Conservation (phyloP, 345 rosid genomes). For the Pistacia atlantica region DNA sequence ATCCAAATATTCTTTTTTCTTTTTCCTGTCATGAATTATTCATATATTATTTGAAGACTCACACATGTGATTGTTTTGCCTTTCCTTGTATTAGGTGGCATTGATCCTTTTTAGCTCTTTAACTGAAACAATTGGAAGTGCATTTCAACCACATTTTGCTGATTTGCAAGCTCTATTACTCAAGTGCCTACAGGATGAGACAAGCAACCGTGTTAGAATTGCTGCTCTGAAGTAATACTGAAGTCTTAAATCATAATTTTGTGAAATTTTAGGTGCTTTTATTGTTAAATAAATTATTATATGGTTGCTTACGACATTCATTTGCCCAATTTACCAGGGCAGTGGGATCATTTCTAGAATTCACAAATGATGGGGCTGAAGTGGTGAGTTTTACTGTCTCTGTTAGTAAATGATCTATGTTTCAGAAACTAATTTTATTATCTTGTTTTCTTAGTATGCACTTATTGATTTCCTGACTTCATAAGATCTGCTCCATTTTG, state of each 20-base stretch:
- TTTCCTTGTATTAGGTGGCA: slow-evolving; percentile 66
- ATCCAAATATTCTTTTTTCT: neutral
- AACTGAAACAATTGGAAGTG: slow-evolving; percentile 92
- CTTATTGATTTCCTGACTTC: neutral
- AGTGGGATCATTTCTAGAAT: slow-evolving; percentile 94
- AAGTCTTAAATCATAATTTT: slow-evolving; percentile 6
- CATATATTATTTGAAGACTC: neutral
- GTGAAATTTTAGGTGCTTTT: slow-evolving; percentile 11
- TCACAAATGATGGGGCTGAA: slow-evolving; percentile 75
- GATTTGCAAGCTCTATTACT: slow-evolving; percentile 92
- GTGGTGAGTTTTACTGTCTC: slow-evolving; percentile 61
- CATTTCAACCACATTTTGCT: slow-evolving; percentile 82
- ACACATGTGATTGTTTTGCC: slow-evolving; percentile 13
- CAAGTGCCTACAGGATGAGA: slow-evolving; percentile 90
- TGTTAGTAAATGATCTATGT: neutral
- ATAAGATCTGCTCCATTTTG: neutral
- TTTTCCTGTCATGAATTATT: neutral
- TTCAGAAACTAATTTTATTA: neutral
- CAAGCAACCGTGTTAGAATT: slow-evolving; percentile 89
- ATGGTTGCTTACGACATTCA: slow-evolving; percentile 20
- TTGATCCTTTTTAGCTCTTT: slow-evolving; percentile 97
- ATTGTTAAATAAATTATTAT: slow-evolving; percentile 1
- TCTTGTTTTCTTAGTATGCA: neutral
- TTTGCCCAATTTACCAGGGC: slow-evolving; percentile 60
- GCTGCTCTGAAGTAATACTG: slow-evolving; percentile 90